Evolutionary conservation across 495 filamentous ascomycete species (phyloP).

Genomic region (Geopyxis carbonaria): DNA sequence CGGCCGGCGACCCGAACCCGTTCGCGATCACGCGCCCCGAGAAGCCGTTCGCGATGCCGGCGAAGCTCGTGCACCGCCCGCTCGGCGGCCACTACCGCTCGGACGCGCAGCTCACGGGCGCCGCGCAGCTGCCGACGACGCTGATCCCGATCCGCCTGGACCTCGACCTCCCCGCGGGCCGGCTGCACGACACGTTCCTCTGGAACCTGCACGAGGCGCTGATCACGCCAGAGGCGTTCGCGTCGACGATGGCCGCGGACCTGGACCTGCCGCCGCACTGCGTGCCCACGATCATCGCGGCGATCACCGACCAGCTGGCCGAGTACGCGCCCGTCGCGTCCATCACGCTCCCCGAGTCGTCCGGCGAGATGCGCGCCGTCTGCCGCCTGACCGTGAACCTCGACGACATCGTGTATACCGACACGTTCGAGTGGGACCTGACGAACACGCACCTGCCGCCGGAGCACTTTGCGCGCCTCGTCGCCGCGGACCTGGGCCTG

Average conservation of each 20-base stretch:
- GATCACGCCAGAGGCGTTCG: slow-evolving; percentile 90
- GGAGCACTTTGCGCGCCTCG: slow-evolving; percentile 79
- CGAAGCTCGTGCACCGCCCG: slow-evolving; percentile 1
- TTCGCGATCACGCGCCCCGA: background rate
- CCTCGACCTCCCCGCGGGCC: slow-evolving; percentile 67
- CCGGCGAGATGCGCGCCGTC: slow-evolving; percentile 34
- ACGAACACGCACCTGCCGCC: slow-evolving; percentile 81
- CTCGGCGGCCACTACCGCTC: slow-evolving; percentile 27
- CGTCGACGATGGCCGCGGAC: slow-evolving; percentile 75
- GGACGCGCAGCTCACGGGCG: slow-evolving; percentile 63
- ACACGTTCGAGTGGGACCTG: slow-evolving; percentile 97
- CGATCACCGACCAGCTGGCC: slow-evolving; percentile 87
- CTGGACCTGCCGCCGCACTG: slow-evolving; percentile 66
- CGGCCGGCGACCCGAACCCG: background rate
- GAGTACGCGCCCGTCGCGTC: slow-evolving; percentile 90
- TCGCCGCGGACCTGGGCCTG: slow-evolving; percentile 79
- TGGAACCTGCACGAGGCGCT: slow-evolving; percentile 96
- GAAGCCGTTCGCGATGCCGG: background rate
- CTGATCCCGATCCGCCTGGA: slow-evolving; percentile 94
- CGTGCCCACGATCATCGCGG: slow-evolving; percentile 66
- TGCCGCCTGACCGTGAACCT: slow-evolving; percentile 84
- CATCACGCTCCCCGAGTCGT: slow-evolving; percentile 46
- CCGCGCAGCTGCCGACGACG: slow-evolving; percentile 69
- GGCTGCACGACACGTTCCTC: slow-evolving; percentile 81
- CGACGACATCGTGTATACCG: slow-evolving; percentile 78